phyloP scores from a whole-genome alignment of 768 basidiomycete species.

The Suillus luteus region DNA sequence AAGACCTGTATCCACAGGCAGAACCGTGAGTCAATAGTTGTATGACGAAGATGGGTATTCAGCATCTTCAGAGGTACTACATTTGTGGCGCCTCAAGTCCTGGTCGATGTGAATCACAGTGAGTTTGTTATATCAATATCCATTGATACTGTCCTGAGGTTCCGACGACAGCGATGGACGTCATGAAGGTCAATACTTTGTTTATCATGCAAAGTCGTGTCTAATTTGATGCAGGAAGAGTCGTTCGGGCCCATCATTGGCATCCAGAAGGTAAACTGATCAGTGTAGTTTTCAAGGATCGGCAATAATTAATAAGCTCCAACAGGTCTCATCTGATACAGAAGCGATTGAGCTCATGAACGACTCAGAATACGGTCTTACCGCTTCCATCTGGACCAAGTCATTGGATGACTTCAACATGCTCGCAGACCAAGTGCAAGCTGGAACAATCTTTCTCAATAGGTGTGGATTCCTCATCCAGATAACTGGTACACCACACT shows the following conservation, averaged over 20 bases:
- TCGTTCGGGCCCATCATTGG: constrained; percentile 94
- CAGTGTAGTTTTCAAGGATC: not conserved
- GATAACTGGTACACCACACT: not conserved
- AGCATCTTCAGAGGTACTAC: constrained; percentile 62
- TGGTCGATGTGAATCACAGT: constrained; percentile 89
- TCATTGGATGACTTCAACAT: constrained; percentile 65
- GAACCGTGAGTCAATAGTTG: constrained; percentile 50
- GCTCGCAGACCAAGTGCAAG: constrained; percentile 72
- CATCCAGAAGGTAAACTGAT: constrained; percentile 74
- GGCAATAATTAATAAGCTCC: not conserved
- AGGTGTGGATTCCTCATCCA: constrained; percentile 42
- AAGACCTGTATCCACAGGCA: constrained; percentile 65
- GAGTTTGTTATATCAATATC: constrained; percentile 33
- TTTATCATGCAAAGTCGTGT: constrained; percentile 2
- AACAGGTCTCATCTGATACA: constrained; percentile 76
- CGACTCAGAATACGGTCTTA: constrained; percentile 93
- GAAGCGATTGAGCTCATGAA: constrained; percentile 94
- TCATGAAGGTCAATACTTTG: constrained; percentile 71
- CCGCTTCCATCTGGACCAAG: constrained; percentile 94
- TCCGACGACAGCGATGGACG: constrained; percentile 69
- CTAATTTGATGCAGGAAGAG: constrained; percentile 56
- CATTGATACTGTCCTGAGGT: constrained; percentile 13
- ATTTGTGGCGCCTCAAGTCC: constrained; percentile 88
- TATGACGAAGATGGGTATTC: constrained; percentile 10
- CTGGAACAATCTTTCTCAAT: constrained; percentile 94